Conservation (phyloP, 2,329 filamentous ascomycete genomes). For the Cytospora piceicola region DNA sequence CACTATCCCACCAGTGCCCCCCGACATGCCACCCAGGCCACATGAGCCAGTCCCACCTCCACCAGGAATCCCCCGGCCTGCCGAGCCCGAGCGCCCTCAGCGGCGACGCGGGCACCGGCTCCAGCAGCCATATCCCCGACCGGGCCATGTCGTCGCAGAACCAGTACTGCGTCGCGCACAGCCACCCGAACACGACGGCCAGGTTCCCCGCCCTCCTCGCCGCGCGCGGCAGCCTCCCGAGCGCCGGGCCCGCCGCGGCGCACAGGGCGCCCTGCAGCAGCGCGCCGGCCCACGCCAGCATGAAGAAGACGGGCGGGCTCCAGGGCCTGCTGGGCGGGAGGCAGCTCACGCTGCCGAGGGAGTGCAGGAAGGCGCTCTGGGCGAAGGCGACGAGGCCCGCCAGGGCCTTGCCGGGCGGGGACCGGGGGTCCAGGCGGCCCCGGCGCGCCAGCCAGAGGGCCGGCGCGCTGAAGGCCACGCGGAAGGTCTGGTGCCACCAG, state of each 20-base stretch:
- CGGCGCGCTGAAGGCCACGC: slow-evolving; percentile 69
- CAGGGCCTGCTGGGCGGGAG: slow-evolving; percentile 58
- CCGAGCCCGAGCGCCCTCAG: slow-evolving; percentile 70
- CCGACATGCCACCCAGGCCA: slow-evolving; percentile 62
- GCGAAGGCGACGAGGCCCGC: slow-evolving; percentile 60
- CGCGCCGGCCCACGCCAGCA: slow-evolving; percentile 69
- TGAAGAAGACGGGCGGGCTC: slow-evolving; percentile 69
- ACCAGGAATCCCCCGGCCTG: slow-evolving; percentile 62
- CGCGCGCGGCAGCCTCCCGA: slow-evolving; percentile 45
- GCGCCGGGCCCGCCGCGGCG: slow-evolving; percentile 37
- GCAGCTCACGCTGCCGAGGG: slow-evolving; percentile 68
- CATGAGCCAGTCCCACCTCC: slow-evolving; percentile 65
- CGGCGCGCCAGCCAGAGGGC: slow-evolving; percentile 52
- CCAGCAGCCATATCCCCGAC: slow-evolving; percentile 76
- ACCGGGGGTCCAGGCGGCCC: slow-evolving; percentile 34
- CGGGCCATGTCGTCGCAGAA: slow-evolving; percentile 78
- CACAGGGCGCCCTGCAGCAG: slow-evolving; percentile 56
- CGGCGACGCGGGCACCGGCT: slow-evolving; percentile 78
- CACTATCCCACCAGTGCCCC: slow-evolving; percentile 63
- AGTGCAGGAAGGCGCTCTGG: slow-evolving; percentile 72
- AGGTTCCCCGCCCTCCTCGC: slow-evolving; percentile 62
- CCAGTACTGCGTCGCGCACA: slow-evolving; percentile 65
- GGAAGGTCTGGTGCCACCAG: slow-evolving; percentile 93
- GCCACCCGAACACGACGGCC: slow-evolving; percentile 65
- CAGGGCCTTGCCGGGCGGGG: slow-evolving; percentile 38